Base-by-base conservation (phyloP, 2,329 filamentous ascomycete species). In the Arthroderma sp. region DNA sequence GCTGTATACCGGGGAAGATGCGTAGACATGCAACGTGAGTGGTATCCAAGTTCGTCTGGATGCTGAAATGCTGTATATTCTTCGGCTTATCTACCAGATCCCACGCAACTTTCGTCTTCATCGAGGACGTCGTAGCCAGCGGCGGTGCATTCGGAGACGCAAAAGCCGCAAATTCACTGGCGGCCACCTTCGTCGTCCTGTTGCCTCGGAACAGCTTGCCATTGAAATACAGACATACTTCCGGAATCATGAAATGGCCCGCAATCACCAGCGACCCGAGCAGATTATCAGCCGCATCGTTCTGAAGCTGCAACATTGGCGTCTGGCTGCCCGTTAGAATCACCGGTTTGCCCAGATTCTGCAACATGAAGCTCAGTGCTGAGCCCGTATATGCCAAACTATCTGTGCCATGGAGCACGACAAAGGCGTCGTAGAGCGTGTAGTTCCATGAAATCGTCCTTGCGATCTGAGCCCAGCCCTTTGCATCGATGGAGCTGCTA, bases 201-300 rank as follows among this genome's bases (percentile, higher is more conserved):
- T 95, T 95, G 15, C 91, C 91, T 25, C 91, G 83, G 74, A 91
- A 94, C 19, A 96, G 80, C 63, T 85, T 88, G 74, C 94, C 87
- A 72, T 93, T 88, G 78, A 96, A 96, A 76, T 94, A 95, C 37
- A 96, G 79, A 68, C 88, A 91, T 56, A 96, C 91, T 70, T 95
- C 91, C 0, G 91, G 90, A 58, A 96, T 88, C 74, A 89, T 87
- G 68, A 95, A 95, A 60, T 93, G 93, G 35, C 89, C 89, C 2
- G 91, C 91, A 57, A 95, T 86, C 67, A 95, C 89, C 66, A 95
- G 79, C 1, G 88, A 91, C 19, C 88, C 88, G 4, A 95, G 80
- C 11, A 96, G 79, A 66, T 95, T 96, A 73, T 94, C 90, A 38
- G 90, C 87, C 8, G 90, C 91, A 70, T 96, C 91, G 55, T 87